Evolutionary conservation across 257 asterid genomes (phyloP), one percentile per base, ranked within the genome.

Genomic region (Solanum habrochaites): DNA sequence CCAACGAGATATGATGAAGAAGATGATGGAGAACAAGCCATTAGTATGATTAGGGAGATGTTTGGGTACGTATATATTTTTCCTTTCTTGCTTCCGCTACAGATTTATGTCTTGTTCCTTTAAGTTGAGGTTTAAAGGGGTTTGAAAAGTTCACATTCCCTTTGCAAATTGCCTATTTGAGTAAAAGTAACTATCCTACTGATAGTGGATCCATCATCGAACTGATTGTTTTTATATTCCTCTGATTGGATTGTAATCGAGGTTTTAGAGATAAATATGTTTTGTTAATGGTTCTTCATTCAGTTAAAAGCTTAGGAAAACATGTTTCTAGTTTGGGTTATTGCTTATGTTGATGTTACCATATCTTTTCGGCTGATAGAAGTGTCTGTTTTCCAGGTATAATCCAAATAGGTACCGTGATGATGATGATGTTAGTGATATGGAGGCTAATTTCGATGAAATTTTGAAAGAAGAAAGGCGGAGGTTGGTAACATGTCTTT

Each of bases 371-470:
- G 67, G 67, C 18, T 52, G 23, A 78, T 14, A 16, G 37, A 78
- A 27, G 64, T 25, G 20, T 40, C 66, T 39, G 62, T 74, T 60
- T 69, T 91, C 88, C 92, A 97, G 99, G 93, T 95, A 95, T 89
- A 89, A 97, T 88, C 98, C 98, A 13, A 87, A 85, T 39, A 90
- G 88, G 84, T 94, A 88, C 74, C 86, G 27, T 20, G 97, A 95
- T 47, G 94, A 86, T 14, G 96, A 91, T 18, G 98, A 94, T 89
- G 98, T 72, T 88, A 93, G 97, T 86, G 93, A 95, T 90, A 97
- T 97, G 99, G 98, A 93, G 89, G 98, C 98, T 71, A 89, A 87
- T 88, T 97, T 93, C 72, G 93, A 94, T 32, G 93, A 93, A 77
- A 94, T 97, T 25, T 25, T 83, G 93, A 86, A 60, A 90, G 99